A percentile compares a stretch with the other conserved stretches of the same genome.
Conservation (phyloP, 805 yeast genomes). For the Lachancea fermentati region DNA sequence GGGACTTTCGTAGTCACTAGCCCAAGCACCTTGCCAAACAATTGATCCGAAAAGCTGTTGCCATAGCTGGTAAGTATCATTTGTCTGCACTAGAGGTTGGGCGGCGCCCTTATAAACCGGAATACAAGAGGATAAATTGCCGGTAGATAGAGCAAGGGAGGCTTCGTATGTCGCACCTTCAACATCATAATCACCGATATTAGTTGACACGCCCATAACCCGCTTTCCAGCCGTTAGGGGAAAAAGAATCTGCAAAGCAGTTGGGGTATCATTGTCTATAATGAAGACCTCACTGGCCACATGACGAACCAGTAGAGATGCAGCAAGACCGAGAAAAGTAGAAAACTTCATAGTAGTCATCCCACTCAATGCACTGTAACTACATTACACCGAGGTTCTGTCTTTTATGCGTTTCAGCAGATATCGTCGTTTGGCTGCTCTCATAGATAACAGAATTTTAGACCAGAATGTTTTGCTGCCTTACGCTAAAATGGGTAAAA, state of each 20-base stretch:
- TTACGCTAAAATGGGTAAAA: no score
- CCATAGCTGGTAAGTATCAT: slow-evolving; percentile 38
- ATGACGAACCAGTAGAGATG: neutral
- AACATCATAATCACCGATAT: slow-evolving; percentile 38
- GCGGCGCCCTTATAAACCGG: slow-evolving; percentile 37
- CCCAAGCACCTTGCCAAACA: slow-evolving; percentile 40
- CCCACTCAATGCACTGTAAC: no score
- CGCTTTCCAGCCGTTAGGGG: slow-evolving; percentile 38
- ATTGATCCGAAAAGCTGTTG: slow-evolving; percentile 35
- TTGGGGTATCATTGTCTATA: slow-evolving; percentile 39
- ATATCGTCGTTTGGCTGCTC: no score
- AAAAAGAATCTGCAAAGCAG: slow-evolving; percentile 34
- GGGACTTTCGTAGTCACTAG: slow-evolving; percentile 24
- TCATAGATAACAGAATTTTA: no score
- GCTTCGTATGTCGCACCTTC: slow-evolving; percentile 35
- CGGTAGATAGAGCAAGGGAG: slow-evolving; percentile 27
- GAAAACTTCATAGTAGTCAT: slow-evolving; percentile 1
- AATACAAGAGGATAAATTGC: slow-evolving; percentile 35
- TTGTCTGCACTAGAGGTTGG: slow-evolving; percentile 35
- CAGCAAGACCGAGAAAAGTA: neutral
- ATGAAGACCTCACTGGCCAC: slow-evolving; percentile 32
- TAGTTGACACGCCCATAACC: slow-evolving; percentile 36
- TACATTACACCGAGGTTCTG: neutral
- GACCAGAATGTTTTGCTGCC: no score
- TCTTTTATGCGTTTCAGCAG: no score